These are phyloP conservation scores for Xylaria sp. DNA, from an alignment of 2,329 filamentous ascomycete genomes.

Conservation along the genomic window DNA sequence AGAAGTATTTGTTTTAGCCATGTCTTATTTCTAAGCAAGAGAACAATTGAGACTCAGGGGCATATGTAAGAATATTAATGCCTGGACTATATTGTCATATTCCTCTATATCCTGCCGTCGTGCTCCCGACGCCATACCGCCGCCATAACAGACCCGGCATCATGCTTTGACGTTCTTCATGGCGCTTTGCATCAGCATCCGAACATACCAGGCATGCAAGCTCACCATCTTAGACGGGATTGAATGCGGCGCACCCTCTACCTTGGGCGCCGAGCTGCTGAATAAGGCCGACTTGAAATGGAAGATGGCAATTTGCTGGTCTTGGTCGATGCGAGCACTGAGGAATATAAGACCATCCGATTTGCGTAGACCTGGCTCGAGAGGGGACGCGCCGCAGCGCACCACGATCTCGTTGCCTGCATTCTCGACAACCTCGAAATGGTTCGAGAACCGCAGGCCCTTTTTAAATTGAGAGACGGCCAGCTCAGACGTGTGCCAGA, in stretches of 20 bases:
- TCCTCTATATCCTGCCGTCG: neutral
- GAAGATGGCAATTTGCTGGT: slow-evolving; percentile 46
- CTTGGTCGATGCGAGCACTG: slow-evolving; percentile 47
- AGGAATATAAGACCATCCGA: slow-evolving; percentile 48
- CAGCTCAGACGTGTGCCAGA: slow-evolving; percentile 47
- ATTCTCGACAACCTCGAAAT: slow-evolving; percentile 50
- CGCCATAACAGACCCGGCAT: slow-evolving; percentile 1
- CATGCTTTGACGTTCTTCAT: slow-evolving; percentile 44
- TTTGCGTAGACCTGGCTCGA: slow-evolving; percentile 44
- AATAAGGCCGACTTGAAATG: slow-evolving; percentile 48
- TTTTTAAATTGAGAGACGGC: slow-evolving; percentile 44
- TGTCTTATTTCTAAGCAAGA: neutral
- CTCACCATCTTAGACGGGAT: slow-evolving; percentile 44
- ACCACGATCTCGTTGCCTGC: slow-evolving; percentile 46
- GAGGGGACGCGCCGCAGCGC: slow-evolving; percentile 48
- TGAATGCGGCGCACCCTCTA: slow-evolving; percentile 37
- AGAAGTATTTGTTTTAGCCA: neutral
- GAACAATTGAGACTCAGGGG: neutral
- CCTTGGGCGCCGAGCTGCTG: slow-evolving; percentile 43
- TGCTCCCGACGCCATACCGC: neutral
- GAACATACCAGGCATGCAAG: slow-evolving; percentile 47
- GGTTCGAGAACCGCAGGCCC: slow-evolving; percentile 48
- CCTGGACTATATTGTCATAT: neutral
- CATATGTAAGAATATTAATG: neutral
- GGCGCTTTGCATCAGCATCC: slow-evolving; percentile 45